Evolutionary conservation across 768 basidiomycete species (phyloP).

Genomic region (Leucocoprinus leucothites): DNA sequence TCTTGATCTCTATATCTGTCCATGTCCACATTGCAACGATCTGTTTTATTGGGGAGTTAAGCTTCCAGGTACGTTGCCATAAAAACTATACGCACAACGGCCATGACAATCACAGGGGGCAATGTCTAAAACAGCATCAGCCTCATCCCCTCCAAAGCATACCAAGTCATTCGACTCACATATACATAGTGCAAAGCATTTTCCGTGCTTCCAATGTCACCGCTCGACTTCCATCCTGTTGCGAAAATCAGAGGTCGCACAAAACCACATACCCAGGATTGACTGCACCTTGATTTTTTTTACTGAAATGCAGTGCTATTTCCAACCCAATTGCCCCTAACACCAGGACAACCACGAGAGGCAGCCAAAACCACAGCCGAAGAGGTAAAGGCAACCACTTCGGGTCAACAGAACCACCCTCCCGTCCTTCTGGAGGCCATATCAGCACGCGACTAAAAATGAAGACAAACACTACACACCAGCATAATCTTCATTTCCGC

Average conservation of each 20-base stretch:
- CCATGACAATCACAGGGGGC: constrained; percentile 49
- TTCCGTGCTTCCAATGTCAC: constrained; percentile 26
- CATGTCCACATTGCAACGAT: constrained; percentile 51
- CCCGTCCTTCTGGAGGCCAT: neutral
- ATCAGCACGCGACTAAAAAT: neutral
- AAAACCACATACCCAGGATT: neutral
- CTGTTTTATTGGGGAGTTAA: constrained; percentile 18
- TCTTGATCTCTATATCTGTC: constrained; percentile 57
- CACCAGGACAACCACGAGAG: constrained; percentile 35
- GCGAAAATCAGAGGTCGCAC: neutral
- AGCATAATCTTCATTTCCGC: neutral
- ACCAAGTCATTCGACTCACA: constrained; percentile 27
- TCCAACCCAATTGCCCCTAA: constrained; percentile 42
- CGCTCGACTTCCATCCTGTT: constrained; percentile 43
- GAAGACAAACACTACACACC: neutral
- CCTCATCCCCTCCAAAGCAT: neutral
- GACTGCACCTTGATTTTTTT: constrained; percentile 44
- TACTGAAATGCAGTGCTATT: constrained; percentile 42
- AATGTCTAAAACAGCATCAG: constrained; percentile 36
- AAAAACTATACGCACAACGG: constrained; percentile 31
- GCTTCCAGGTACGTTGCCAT: neutral
- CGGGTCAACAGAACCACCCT: neutral
- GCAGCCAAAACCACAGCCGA: constrained; percentile 43
- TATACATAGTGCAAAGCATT: constrained; percentile 51
- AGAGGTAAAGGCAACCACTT: constrained; percentile 44